Evolutionary conservation across 768 basidiomycete genomes (phyloP).

Genomic region (Amyloporia xantha): DNA sequence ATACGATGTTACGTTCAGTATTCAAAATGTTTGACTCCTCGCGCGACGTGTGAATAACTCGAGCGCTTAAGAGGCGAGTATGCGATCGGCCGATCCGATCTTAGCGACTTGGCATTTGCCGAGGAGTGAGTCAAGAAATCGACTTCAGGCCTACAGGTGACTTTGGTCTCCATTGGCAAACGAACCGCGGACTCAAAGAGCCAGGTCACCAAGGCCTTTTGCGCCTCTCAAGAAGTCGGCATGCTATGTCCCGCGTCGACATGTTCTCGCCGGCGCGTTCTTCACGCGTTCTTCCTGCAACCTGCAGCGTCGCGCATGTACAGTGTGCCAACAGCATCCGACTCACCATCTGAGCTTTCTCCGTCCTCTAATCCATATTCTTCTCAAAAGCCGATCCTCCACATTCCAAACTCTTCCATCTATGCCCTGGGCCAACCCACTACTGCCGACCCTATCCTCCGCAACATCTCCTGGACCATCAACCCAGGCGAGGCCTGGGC

Average conservation of each 20-base stretch:
- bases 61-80: too few species aligned
- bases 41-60: too few species aligned
- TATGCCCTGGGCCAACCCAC: slow-evolving; percentile 14
- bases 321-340: background rate
- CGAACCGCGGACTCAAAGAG: too few species aligned
- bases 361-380: background rate
- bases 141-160: too few species aligned
- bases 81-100: too few species aligned
- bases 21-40: too few species aligned
- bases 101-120: too few species aligned
- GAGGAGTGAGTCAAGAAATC: too few species aligned
- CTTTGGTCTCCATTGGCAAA: too few species aligned
- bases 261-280: background rate
- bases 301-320: background rate
- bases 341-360: background rate
- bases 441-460: slow-evolving; percentile 15
- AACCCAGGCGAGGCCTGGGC: slow-evolving; percentile 20
- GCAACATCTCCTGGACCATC: slow-evolving; percentile 18
- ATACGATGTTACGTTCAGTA: too few species aligned
- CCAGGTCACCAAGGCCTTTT: too few species aligned
- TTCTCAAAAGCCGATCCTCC: slow-evolving; percentile 13
- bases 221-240: too few species aligned
- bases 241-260: background rate
- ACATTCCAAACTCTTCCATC: slow-evolving; percentile 20
- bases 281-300: background rate